Percentiles rank a stretch among this genome's conserved stretches.
phyloP scores from a whole-genome alignment of 768 basidiomycete genomes.

The Lepiota brunneoincarnata region DNA sequence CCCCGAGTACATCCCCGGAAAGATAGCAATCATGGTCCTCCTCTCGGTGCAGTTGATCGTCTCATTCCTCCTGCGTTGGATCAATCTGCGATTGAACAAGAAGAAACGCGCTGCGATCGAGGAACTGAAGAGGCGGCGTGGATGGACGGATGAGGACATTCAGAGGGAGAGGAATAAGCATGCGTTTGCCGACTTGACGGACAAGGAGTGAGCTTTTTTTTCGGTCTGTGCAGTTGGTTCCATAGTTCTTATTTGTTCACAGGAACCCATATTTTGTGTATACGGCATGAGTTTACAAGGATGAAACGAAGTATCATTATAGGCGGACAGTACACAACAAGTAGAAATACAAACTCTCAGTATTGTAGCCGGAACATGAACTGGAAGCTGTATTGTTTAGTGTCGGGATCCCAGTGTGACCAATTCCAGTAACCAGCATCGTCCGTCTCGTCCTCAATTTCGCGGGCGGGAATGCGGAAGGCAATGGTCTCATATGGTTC shows the following conservation, averaged over 20 bases:
- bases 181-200: slow-evolving; percentile 63
- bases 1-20: slow-evolving; percentile 63
- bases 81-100: slow-evolving; percentile 52
- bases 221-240: background rate
- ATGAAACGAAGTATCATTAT: slow-evolving; percentile 13
- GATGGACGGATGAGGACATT: slow-evolving; percentile 59
- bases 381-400: slow-evolving; percentile 97
- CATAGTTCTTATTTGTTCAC: background rate
- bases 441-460: slow-evolving; percentile 93
- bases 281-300: slow-evolving; percentile 11
- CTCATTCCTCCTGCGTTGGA: slow-evolving; percentile 46
- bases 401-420: slow-evolving; percentile 99
- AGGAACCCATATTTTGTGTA: slow-evolving; percentile 13
- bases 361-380: slow-evolving; percentile 84
- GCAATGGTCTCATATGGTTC: slow-evolving; percentile 99
- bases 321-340: background rate
- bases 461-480: slow-evolving; percentile 96
- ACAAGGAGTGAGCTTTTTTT: slow-evolving; percentile 48
- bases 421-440: slow-evolving; percentile 93
- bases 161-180: slow-evolving; percentile 56
- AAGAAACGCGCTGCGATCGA: slow-evolving; percentile 41
- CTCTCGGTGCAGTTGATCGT: slow-evolving; percentile 50
- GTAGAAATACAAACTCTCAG: slow-evolving; percentile 16
- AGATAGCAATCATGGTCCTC: slow-evolving; percentile 61
- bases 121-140: slow-evolving; percentile 40